Conservation (phyloP, 2,329 filamentous ascomycete genomes). For the Botrytis pseudocinerea region DNA sequence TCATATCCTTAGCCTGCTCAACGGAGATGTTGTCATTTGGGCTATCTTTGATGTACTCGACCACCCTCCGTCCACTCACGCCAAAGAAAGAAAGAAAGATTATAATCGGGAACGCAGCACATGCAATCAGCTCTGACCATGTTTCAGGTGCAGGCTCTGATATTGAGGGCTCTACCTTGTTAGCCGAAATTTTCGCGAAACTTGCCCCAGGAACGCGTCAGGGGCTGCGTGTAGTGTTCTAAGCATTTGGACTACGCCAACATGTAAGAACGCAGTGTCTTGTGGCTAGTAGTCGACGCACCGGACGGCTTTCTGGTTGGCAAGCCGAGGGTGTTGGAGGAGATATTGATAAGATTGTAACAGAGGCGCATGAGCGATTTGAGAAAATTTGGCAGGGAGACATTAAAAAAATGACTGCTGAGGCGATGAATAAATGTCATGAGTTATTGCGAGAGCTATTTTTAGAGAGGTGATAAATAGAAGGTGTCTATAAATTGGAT, state of each 20-base stretch:
- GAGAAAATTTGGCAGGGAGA: slow-evolving; percentile 42
- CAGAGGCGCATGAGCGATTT: slow-evolving; percentile 48
- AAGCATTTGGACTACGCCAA: slow-evolving; percentile 49
- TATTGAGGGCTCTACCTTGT: slow-evolving; percentile 53
- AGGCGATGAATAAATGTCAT: background rate
- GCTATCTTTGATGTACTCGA: slow-evolving; percentile 47
- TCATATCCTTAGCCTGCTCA: slow-evolving; percentile 3
- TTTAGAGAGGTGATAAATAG: background rate
- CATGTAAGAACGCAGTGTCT: slow-evolving; percentile 33
- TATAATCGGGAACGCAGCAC: slow-evolving; percentile 62
- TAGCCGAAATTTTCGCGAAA: slow-evolving; percentile 47
- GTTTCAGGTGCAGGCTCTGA: slow-evolving; percentile 59
- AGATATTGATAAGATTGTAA: slow-evolving; percentile 40
- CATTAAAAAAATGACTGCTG: slow-evolving; percentile 25
- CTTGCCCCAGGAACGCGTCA: slow-evolving; percentile 40
- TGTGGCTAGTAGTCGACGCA: slow-evolving; percentile 22
- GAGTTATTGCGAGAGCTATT: background rate
- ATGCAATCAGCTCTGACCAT: slow-evolving; percentile 60
- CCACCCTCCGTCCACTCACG: slow-evolving; percentile 43
- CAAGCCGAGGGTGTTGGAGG: slow-evolving; percentile 41
- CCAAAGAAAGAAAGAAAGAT: slow-evolving; percentile 39
- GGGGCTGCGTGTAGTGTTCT: slow-evolving; percentile 47
- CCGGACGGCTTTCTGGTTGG: slow-evolving; percentile 46
- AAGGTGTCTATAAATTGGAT: background rate
- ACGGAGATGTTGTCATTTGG: slow-evolving; percentile 48